Evolutionary conservation across 73 alveolate genomes (phyloP).

Genomic region (Breviolum minutum): DNA sequence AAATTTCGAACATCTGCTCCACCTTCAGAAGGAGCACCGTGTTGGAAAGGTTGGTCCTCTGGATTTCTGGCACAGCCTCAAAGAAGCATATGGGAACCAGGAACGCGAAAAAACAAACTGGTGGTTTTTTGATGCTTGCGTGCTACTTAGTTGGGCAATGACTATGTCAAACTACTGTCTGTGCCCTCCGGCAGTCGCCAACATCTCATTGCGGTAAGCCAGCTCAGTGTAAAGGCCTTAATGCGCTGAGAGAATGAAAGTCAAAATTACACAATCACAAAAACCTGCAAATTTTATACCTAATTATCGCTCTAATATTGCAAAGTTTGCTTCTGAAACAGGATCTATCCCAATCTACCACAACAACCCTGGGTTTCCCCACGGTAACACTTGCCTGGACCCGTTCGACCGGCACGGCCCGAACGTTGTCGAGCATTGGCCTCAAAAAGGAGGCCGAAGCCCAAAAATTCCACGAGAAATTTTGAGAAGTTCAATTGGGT

Average conservation of each 20-base stretch:
- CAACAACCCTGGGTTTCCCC: background rate
- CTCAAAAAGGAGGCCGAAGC: too few species aligned
- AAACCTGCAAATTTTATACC: too few species aligned
- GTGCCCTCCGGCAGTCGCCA: conserved; percentile 96
- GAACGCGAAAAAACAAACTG: background rate
- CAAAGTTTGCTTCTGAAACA: too few species aligned
- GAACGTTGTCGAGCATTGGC: conserved; percentile 99
- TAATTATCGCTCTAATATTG: too few species aligned
- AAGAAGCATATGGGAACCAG: background rate
- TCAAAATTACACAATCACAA: background rate
- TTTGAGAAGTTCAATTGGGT: background rate
- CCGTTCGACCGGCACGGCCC: conserved; percentile 99
- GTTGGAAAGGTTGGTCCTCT: conserved; percentile 99
- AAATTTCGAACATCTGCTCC: background rate
- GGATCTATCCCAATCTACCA: background rate
- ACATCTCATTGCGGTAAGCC: conserved; percentile 99
- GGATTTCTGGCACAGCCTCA: conserved; percentile 99
- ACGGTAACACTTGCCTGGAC: conserved; percentile 99
- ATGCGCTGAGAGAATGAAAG: background rate
- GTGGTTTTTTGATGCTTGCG: background rate
- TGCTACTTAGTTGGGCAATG: background rate
- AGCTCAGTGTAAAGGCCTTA: conserved; percentile 99
- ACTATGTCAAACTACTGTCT: background rate
- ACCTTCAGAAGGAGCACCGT: conserved; percentile 99
- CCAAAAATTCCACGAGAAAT: background rate